Conservation (phyloP, 306 rosid species). For the Prunus mira region DNA sequence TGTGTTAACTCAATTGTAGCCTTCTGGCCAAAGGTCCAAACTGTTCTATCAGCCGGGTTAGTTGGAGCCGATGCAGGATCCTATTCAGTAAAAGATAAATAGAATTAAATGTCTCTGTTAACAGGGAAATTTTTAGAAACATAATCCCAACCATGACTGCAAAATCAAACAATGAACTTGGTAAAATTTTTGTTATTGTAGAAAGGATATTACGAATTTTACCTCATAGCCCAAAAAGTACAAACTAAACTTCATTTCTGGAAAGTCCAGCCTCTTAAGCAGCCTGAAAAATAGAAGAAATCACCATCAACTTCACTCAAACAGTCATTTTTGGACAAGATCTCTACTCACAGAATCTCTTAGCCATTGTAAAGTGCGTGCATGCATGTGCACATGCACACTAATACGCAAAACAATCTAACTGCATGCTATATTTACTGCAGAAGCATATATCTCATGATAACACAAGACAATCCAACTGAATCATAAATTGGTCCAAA, state of each 20-base stretch:
- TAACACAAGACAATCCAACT: neutral
- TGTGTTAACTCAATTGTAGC: slow-evolving; percentile 94
- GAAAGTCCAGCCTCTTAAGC: slow-evolving; percentile 91
- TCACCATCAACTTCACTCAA: slow-evolving; percentile 17
- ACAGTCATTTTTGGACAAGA: neutral
- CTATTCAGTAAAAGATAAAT: slow-evolving; percentile 32
- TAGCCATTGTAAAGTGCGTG: neutral
- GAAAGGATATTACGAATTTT: slow-evolving; percentile 1
- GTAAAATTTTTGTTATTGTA: neutral
- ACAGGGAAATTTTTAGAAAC: neutral
- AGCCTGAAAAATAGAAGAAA: slow-evolving; percentile 44
- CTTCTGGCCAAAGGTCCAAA: slow-evolving; percentile 84
- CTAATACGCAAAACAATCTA: neutral
- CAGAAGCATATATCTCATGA: neutral
- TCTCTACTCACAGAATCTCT: neutral
- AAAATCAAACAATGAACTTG: slow-evolving; percentile 6
- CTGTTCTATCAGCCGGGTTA: slow-evolving; percentile 64
- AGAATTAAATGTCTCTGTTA: slow-evolving; percentile 2
- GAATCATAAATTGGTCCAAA: neutral
- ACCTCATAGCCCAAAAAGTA: slow-evolving; percentile 96
- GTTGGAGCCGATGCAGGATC: slow-evolving; percentile 59
- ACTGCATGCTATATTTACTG: neutral
- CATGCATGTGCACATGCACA: neutral
- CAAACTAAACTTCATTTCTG: slow-evolving; percentile 85
- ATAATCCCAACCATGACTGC: neutral